Conservation (phyloP, 2,329 filamentous ascomycete genomes). For the Zymoseptoria tritici region DNA sequence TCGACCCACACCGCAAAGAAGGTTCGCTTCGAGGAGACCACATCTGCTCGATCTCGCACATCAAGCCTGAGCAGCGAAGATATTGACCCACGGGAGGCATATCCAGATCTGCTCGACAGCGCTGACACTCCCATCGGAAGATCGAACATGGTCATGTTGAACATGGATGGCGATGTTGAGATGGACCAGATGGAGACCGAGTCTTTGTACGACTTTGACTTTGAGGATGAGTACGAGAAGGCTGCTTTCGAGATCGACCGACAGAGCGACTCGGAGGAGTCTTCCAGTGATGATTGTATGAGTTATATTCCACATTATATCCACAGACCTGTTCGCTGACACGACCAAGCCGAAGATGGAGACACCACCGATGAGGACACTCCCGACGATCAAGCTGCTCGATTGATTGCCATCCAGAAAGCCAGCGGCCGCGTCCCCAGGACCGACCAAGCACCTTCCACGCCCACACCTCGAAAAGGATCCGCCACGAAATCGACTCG, state of each 20-base stretch:
- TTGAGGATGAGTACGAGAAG: conserved; percentile 27
- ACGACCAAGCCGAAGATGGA: conserved; percentile 28
- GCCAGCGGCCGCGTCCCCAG: conserved; percentile 8
- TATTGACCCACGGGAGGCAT: conserved; percentile 26
- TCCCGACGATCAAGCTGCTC: conserved; percentile 20
- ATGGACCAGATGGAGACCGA: conserved; percentile 21
- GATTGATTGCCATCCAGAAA: conserved; percentile 16
- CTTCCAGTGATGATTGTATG: conserved; percentile 28
- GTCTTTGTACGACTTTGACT: conserved; percentile 29
- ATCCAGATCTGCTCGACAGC: conserved; percentile 30
- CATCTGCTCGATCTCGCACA: conserved; percentile 23
- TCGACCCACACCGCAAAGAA: conserved; percentile 25
- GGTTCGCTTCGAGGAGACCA: conserved; percentile 30
- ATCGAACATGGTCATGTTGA: conserved; percentile 11
- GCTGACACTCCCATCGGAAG: conserved; percentile 13
- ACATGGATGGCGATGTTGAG: conserved; percentile 20
- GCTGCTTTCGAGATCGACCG: conserved; percentile 25
- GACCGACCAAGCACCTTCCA: conserved; percentile 16
- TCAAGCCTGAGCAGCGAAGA: conserved; percentile 28
- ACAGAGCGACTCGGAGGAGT: conserved; percentile 25
- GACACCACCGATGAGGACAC: conserved; percentile 32
- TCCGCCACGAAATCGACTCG: conserved; percentile 6
- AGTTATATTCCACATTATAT: conserved; percentile 5
- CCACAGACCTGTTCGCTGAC: conserved; percentile 18
- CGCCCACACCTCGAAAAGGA: neutral